These are phyloP conservation scores for Lojkania enalia DNA, from an alignment of 2,329 filamentous ascomycete genomes.

Conservation along the genomic window DNA sequence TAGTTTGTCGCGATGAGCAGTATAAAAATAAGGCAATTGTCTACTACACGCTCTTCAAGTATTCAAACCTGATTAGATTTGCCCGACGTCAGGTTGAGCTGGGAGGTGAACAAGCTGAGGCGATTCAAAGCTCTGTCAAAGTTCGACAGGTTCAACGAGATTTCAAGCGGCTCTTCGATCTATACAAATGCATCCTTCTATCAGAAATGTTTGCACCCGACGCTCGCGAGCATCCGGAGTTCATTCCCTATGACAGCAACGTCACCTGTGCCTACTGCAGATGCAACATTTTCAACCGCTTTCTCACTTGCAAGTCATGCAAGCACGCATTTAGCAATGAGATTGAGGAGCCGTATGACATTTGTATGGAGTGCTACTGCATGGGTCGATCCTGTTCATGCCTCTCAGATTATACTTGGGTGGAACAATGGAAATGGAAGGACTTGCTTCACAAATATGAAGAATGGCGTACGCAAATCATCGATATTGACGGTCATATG, in stretches of 20 bases:
- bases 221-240: constrained; percentile 71
- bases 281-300: constrained; percentile 96
- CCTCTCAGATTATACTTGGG: constrained; percentile 83
- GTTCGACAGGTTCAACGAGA: constrained; percentile 76
- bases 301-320: constrained; percentile 88
- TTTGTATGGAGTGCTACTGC: constrained; percentile 98
- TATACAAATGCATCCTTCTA: constrained; percentile 78
- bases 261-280: constrained; percentile 95
- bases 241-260: constrained; percentile 81
- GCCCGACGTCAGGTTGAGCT: constrained; percentile 60
- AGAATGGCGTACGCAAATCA: constrained; percentile 76
- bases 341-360: constrained; percentile 85
- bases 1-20: constrained; percentile 95
- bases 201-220: constrained; percentile 81
- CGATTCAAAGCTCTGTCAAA: constrained; percentile 50
- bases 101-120: constrained; percentile 41
- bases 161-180: constrained; percentile 75
- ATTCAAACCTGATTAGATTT: constrained; percentile 62
- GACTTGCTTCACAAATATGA: constrained; percentile 79
- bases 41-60: constrained; percentile 83
- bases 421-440: constrained; percentile 88
- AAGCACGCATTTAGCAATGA: constrained; percentile 67
- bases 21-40: constrained; percentile 98
- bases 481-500: constrained; percentile 69
- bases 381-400: constrained; percentile 94